Evolutionary conservation across 2,329 filamentous ascomycete species (phyloP), one percentile per base, ranked within the genome.

Genomic region (Cercospora sp.): DNA sequence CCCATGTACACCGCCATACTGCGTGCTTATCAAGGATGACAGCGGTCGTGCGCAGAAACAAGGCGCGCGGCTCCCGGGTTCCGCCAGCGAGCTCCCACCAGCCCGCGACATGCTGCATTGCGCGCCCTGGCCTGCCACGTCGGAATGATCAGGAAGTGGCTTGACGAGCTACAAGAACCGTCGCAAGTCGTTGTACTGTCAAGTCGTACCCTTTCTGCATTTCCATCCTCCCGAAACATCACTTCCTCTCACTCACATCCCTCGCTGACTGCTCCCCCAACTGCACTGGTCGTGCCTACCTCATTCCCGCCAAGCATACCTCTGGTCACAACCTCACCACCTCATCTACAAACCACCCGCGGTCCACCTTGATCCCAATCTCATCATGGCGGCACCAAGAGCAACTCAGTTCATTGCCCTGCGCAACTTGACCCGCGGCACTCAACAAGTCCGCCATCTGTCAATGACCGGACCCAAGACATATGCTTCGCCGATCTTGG

Each of bases 381-480:
- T 5, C 60, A 75, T 65, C 72, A 83, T 82, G 81, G 80, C 80
- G 64, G 79, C 80, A 71, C 78, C 80, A 72, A 74, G 81, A 77
- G 76, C 79, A 26, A 78, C 79, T 66, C 79, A 80, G 67, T 75
- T 79, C 70, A 79, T 80, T 72, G 80, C 80, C 72, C 78, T 83
- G 68, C 78, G 76, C 70, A 80, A 78, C 70, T 74, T 82, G 66
- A 77, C 79, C 73, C 75, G 74, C 16, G 66, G 66, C 68, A 77
- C 75, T 73, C 77, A 75, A 45, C 75, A 80, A 66, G 74, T 76
- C 72, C 87, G 87, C 72, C 77, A 79, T 66, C 82, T 89, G 60
- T 85, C 86, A 79, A 87, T 89, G 80, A 89, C 87, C 39, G 87
- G 87, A 64, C 84, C 84, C 45, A 82, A 86, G 30, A 86, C 86